phyloP scores from a whole-genome alignment of 106 monocot genomes.

The Platanthera guangdongensis region DNA sequence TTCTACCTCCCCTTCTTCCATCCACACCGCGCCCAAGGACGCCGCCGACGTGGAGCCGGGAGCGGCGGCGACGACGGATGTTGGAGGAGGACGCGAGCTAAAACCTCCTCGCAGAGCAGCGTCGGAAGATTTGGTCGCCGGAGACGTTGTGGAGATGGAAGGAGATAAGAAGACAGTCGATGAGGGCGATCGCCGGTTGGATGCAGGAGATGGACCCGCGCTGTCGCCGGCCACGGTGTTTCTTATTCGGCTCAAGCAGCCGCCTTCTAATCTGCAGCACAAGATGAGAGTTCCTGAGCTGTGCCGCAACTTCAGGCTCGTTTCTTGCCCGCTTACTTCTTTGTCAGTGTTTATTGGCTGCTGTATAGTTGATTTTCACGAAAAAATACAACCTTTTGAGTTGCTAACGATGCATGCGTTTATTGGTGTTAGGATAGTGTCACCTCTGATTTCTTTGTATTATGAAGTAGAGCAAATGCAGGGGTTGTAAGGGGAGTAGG shows the following conservation, averaged over 20 bases:
- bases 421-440: background rate
- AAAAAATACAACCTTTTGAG: background rate
- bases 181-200: constrained; percentile 40
- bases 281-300: constrained; percentile 98
- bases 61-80: constrained; percentile 18
- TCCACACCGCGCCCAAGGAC: background rate
- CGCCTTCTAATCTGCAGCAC: constrained; percentile 55
- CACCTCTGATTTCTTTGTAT: background rate
- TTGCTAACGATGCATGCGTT: background rate
- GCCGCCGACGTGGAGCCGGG: constrained; percentile 6
- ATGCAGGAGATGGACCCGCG: constrained; percentile 22
- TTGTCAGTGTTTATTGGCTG: background rate
- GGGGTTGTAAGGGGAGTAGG: background rate
- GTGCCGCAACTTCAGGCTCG: constrained; percentile 90
- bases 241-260: constrained; percentile 83
- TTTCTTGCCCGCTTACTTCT: background rate
- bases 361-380: background rate
- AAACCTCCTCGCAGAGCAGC: background rate
- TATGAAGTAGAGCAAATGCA: background rate
- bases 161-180: constrained; percentile 13
- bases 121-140: constrained; percentile 3
- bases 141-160: constrained; percentile 12
- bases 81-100: background rate
- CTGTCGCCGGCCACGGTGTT: constrained; percentile 72
- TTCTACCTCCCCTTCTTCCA: constrained; percentile 12